phyloP scores from a whole-genome alignment of 768 basidiomycete species.

The Crassisporium funariophilum region DNA sequence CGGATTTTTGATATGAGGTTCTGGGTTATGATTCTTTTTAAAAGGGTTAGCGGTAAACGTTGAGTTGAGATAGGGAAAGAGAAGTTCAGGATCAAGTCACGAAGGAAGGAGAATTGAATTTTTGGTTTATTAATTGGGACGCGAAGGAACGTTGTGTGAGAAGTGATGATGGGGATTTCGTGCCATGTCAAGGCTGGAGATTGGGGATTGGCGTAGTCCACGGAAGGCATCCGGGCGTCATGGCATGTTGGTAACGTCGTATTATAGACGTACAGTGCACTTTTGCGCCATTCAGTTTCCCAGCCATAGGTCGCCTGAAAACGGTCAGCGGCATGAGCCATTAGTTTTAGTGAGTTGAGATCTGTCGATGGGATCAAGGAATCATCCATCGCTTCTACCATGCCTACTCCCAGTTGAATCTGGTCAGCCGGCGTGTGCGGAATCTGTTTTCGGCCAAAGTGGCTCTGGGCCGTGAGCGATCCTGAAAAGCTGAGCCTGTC shows the following conservation, averaged over 20 bases:
- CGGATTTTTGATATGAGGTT: slow-evolving; percentile 17
- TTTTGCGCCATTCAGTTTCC: slow-evolving; percentile 24
- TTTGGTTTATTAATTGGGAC: slow-evolving; percentile 21
- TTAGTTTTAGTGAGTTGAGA: slow-evolving; percentile 1
- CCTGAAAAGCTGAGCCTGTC: not conserved
- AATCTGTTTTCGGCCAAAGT: not conserved
- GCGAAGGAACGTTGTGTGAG: slow-evolving; percentile 22
- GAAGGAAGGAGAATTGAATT: slow-evolving; percentile 9
- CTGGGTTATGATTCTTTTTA: slow-evolving; percentile 23
- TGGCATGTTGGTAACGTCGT: not conserved
- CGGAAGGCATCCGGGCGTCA: not conserved
- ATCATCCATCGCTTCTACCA: slow-evolving; percentile 17
- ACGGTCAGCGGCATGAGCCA: slow-evolving; percentile 15
- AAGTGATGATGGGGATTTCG: slow-evolving; percentile 10
- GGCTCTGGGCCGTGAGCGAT: not conserved
- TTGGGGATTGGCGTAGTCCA: not conserved
- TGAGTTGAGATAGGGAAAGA: slow-evolving; percentile 18
- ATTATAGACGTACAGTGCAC: slow-evolving; percentile 13
- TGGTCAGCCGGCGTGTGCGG: slow-evolving; percentile 3
- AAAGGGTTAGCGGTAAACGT: slow-evolving; percentile 18
- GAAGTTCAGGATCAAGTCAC: slow-evolving; percentile 21
- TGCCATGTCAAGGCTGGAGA: slow-evolving; percentile 7
- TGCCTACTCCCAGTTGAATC: not conserved
- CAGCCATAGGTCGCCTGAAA: slow-evolving; percentile 29
- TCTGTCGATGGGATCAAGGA: slow-evolving; percentile 9